Conservation (phyloP, 2,329 filamentous ascomycete genomes). For the Sporothrix curviconia region DNA sequence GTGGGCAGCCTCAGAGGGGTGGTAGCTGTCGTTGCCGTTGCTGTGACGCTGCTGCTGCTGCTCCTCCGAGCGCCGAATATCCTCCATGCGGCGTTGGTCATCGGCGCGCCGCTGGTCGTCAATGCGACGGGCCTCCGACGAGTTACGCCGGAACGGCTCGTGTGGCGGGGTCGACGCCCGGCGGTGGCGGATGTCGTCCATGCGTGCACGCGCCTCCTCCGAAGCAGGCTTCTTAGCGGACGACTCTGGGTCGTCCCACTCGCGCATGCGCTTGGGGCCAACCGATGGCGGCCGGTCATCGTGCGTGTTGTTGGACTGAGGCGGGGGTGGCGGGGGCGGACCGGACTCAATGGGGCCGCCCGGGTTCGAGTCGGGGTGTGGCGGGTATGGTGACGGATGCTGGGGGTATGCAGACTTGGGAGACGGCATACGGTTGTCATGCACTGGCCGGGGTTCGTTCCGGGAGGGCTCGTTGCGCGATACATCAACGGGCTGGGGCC, state of each 20-base stretch:
- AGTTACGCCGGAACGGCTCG: slow-evolving; percentile 67
- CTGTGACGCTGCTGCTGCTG: slow-evolving; percentile 52
- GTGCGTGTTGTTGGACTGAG: slow-evolving; percentile 48
- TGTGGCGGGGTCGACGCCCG: slow-evolving; percentile 68
- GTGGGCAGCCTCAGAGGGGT: slow-evolving; percentile 88
- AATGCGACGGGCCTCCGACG: slow-evolving; percentile 62
- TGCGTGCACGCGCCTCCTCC: slow-evolving; percentile 77
- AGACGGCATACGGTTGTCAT: slow-evolving; percentile 85
- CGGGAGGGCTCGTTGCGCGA: slow-evolving; percentile 70
- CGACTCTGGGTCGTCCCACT: slow-evolving; percentile 86
- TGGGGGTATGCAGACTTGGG: slow-evolving; percentile 80
- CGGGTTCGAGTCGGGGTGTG: slow-evolving; percentile 67
- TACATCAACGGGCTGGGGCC: slow-evolving; percentile 56
- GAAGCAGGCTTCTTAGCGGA: slow-evolving; percentile 77
- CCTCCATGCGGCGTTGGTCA: slow-evolving; percentile 54
- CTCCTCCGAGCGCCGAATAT: slow-evolving; percentile 45
- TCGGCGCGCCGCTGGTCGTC: slow-evolving; percentile 55
- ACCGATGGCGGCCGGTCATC: slow-evolving; percentile 75
- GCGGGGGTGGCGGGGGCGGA: slow-evolving; percentile 49
- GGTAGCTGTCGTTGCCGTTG: slow-evolving; percentile 62
- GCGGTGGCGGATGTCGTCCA: slow-evolving; percentile 78
- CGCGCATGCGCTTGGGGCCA: slow-evolving; percentile 74
- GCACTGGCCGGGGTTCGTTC: slow-evolving; percentile 73
- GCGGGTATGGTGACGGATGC: slow-evolving; percentile 57
- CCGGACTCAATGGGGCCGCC: slow-evolving; percentile 50